A percentile compares a stretch with the other conserved stretches of the same genome.
These are phyloP conservation scores for Fraxinus sp. DNA, from an alignment of 305 asterid species.

Conservation along the genomic window DNA sequence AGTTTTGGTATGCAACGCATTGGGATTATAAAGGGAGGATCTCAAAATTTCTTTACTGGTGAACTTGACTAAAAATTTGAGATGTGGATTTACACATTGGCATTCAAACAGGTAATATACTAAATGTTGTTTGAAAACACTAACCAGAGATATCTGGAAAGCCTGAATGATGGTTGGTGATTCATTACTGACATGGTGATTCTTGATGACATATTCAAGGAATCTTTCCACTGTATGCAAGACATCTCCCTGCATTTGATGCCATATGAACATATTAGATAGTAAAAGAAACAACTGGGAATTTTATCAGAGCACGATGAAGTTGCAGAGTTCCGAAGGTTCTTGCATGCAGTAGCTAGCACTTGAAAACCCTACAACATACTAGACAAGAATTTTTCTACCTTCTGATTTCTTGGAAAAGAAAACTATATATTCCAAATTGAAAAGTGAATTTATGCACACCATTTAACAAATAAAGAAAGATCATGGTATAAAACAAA, in stretches of 20 bases:
- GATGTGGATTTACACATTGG: not conserved
- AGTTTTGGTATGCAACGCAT: not conserved
- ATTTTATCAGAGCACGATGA: conserved; percentile 3
- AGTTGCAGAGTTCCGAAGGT: conserved; percentile 11
- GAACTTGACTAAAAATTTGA: not conserved
- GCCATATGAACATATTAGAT: conserved; percentile 22
- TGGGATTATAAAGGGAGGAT: not conserved
- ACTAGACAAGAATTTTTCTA: conserved; percentile 2
- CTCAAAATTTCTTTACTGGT: not conserved
- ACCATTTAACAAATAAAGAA: not conserved
- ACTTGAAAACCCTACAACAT: conserved; percentile 12
- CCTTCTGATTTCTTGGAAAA: conserved; percentile 9
- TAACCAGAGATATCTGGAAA: conserved; percentile 81
- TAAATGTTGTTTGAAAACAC: conserved; percentile 31
- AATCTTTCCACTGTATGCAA: conserved; percentile 39
- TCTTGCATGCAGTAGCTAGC: conserved; percentile 18
- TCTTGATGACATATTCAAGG: conserved; percentile 71
- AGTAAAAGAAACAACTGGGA: conserved; percentile 10
- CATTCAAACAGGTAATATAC: not conserved
- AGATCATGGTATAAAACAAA: not conserved
- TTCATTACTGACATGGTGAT: conserved; percentile 59
- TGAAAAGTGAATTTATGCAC: not conserved
- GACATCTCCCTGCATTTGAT: conserved; percentile 67
- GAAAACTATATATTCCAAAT: not conserved
- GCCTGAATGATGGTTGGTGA: conserved; percentile 68